Evolutionary conservation across 768 basidiomycete genomes (phyloP), one percentile per base, ranked within the genome.

Genomic region (Pulveroboletus ravenelii): DNA sequence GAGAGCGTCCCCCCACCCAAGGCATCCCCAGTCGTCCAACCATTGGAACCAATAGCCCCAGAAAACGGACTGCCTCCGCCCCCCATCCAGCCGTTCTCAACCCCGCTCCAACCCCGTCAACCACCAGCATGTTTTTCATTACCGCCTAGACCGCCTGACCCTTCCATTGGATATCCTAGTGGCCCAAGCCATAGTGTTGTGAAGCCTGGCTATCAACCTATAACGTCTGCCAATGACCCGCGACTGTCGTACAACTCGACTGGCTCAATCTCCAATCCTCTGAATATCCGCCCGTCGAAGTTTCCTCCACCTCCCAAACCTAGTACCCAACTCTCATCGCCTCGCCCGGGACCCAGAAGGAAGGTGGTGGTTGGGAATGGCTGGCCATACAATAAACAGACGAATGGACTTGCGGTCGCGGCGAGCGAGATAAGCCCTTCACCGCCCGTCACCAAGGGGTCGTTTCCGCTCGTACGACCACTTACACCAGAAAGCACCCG

Each of bases 231-330:
- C 14, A 64, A 31, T 29, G 66, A 67, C 39, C 56, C 57, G 23
- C 61, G 62, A 3, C 48, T 76, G 20, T 72, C 70, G 2, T 72
- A 70, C 52, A 72, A 76, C 31, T 58, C 72, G n/a, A 57, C 67
- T 7, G 74, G 74, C 10, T 71, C 78, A 9, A 60, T 72, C 23
- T 73, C 70, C 0, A 84, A 84, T 59, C 80, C 81, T 20, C 62
- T 84, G 36, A 72, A 70, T 41, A 83, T 84, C 47, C 70, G 74
- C 23, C 79, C 82, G 13, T 78, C 81, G 13, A 57, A 60, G 42
- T 45, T 41, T 30, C 43, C 52, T n/a, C 65, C 30, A 18, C 44
- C 55, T n/a, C 37, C 37, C 1, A 64, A 58, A 41, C 1, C 43
- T 27, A 17, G 5, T 45, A 13, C 40, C 2, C 64, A 53, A 34